These are phyloP conservation scores for Aspergillus nanangensis DNA, from an alignment of 495 filamentous ascomycete genomes.

Conservation along the genomic window DNA sequence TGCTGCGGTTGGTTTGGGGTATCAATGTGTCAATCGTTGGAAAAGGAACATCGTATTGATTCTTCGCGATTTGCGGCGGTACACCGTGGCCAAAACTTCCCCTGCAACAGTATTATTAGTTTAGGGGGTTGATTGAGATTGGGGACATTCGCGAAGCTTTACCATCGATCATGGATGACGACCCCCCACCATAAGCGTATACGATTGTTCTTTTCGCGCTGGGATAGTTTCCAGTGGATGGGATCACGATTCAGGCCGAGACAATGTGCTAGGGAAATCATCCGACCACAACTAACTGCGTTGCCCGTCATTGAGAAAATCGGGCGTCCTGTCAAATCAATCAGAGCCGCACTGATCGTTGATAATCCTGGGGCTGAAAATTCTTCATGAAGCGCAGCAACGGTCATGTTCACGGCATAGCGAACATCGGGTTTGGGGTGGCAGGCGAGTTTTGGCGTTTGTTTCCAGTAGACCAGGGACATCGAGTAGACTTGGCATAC, in stretches of 20 bases:
- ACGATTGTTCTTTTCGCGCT: constrained; percentile 41
- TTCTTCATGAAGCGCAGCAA: constrained; percentile 47
- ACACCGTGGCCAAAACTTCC: constrained; percentile 51
- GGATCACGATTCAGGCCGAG: constrained; percentile 49
- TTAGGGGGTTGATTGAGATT: not conserved
- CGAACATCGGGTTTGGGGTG: constrained; percentile 47
- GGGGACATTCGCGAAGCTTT: too few species aligned
- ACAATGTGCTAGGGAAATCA: constrained; percentile 46
- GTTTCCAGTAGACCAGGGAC: constrained; percentile 48
- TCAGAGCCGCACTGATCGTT: constrained; percentile 43
- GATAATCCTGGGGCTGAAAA: constrained; percentile 47
- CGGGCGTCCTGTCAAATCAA: constrained; percentile 47
- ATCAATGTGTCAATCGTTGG: constrained; percentile 40
- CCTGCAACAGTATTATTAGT: constrained; percentile 21
- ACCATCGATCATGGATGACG: constrained; percentile 52
- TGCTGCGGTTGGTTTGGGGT: constrained; percentile 26
- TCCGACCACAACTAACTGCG: constrained; percentile 45
- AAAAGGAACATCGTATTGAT: constrained; percentile 51
- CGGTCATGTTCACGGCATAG: constrained; percentile 49
- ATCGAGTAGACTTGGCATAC: constrained; percentile 51
- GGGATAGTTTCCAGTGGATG: constrained; percentile 44
- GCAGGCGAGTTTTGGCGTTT: constrained; percentile 36
- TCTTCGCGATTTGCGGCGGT: constrained; percentile 44
- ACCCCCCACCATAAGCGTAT: constrained; percentile 51
- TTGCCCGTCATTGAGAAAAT: constrained; percentile 52